Percentiles rank a stretch among this genome's conserved stretches.
Evolutionary conservation across 345 rosid genomes (phyloP).

Genomic region (Nasturtium officinale): DNA sequence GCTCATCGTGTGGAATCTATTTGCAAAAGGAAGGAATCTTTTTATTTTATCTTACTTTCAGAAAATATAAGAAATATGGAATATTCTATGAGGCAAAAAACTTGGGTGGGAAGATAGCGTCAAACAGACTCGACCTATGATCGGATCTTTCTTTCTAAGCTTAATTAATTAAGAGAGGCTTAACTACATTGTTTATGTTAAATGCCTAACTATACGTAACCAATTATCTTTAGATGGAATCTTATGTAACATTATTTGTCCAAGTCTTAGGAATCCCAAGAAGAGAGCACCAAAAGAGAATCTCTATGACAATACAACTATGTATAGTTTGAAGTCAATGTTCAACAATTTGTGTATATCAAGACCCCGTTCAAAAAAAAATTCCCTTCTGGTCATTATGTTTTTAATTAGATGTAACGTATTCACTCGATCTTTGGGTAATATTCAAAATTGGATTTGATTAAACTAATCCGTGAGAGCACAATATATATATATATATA

Average conservation of each 20-base stretch:
- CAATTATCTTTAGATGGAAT: constrained; percentile 36
- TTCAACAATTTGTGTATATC: constrained; percentile 34
- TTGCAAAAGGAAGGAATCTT: constrained; percentile 32
- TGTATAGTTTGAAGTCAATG: constrained; percentile 28
- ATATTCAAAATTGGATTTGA: not conserved
- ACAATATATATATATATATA: too few relatives aligned
- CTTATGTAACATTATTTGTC: constrained; percentile 29
- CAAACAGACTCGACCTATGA: constrained; percentile 38
- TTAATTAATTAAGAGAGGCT: constrained; percentile 4
- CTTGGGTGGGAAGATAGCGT: constrained; percentile 35
- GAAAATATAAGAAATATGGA: constrained; percentile 12
- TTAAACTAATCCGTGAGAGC: not conserved
- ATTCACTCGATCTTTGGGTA: not conserved
- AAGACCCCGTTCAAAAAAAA: constrained; percentile 30
- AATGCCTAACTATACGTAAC: constrained; percentile 30
- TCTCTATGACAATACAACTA: constrained; percentile 42
- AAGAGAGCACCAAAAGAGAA: constrained; percentile 29
- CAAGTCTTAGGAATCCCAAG: constrained; percentile 30
- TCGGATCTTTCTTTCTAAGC: constrained; percentile 38
- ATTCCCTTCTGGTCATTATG: not conserved
- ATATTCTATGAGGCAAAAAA: constrained; percentile 29
- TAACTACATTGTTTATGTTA: constrained; percentile 22
- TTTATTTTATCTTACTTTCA: not conserved
- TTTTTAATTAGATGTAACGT: not conserved
- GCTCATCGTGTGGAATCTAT: constrained; percentile 29